These are phyloP conservation scores for Allium sativum DNA, from an alignment of 106 monocot species.

Conservation along the genomic window DNA sequence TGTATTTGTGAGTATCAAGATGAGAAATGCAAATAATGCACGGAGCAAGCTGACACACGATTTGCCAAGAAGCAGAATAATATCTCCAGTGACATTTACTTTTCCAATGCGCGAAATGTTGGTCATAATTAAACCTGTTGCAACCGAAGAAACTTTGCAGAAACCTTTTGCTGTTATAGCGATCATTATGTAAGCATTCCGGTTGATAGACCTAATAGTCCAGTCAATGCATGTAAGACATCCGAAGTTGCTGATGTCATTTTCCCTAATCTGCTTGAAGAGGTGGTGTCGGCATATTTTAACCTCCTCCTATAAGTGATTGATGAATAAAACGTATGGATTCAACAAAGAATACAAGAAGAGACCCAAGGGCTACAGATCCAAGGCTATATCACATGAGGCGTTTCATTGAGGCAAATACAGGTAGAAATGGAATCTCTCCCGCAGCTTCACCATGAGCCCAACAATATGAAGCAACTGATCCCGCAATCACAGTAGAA, in stretches of 20 bases:
- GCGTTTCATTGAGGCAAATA: conserved; percentile 76
- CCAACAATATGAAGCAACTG: conserved; percentile 98
- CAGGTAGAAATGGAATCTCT: conserved; percentile 88
- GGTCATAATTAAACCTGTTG: conserved; percentile 91
- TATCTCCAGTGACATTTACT: conserved; percentile 96
- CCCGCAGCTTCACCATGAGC: conserved; percentile 76
- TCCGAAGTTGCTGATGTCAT: conserved; percentile 45
- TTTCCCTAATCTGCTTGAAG: conserved; percentile 35
- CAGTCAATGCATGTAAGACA: conserved; percentile 49
- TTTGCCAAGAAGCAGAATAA: conserved; percentile 95
- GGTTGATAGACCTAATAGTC: conserved; percentile 43
- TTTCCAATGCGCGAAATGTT: conserved; percentile 98
- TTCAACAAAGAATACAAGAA: conserved; percentile 73
- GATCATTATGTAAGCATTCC: conserved; percentile 67
- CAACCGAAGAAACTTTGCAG: conserved; percentile 76
- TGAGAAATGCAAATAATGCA: conserved; percentile 87
- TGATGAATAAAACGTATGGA: conserved; percentile 73
- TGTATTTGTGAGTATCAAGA: conserved; percentile 92
- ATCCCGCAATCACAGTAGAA: conserved; percentile 90
- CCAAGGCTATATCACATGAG: conserved; percentile 84
- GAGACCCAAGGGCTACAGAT: conserved; percentile 86
- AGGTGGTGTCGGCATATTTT: conserved; percentile 26
- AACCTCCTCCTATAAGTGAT: conserved; percentile 58
- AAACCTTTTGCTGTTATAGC: conserved; percentile 98
- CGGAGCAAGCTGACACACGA: conserved; percentile 87